Evolutionary conservation across 805 yeast species (phyloP).

Genomic region (Spathaspora sp.): DNA sequence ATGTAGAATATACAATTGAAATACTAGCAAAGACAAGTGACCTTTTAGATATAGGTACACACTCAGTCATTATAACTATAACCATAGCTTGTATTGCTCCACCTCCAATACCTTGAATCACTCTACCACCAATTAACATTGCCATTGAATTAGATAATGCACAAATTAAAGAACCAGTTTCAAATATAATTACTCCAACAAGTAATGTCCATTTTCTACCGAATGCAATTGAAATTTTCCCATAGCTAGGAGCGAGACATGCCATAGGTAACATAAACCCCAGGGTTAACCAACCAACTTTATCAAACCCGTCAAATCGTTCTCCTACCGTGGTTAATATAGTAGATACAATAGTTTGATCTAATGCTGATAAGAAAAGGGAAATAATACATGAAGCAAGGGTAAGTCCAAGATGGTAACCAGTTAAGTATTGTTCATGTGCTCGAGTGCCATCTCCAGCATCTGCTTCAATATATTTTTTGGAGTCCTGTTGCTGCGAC

Average conservation of each 20-base stretch:
- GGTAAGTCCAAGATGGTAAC: conserved; percentile 21
- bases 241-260: conserved; percentile 53
- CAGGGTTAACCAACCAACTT: conserved; percentile 57
- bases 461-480: conserved; percentile 29
- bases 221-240: conserved; percentile 50
- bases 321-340: conserved; percentile 47
- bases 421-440: conserved; percentile 30
- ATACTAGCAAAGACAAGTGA: conserved; percentile 36
- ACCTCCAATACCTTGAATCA: conserved; percentile 68
- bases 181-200: conserved; percentile 50
- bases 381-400: conserved; percentile 25
- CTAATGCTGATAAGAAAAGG: conserved; percentile 46
- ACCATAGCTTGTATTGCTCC: conserved; percentile 61
- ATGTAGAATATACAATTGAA: conserved; percentile 44
- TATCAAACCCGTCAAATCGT: conserved; percentile 46
- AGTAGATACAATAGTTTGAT: conserved; percentile 57
- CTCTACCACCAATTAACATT: conserved; percentile 68
- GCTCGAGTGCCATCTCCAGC: conserved; percentile 42
- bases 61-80: conserved; percentile 54
- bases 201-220: conserved; percentile 54
- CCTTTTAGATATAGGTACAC: conserved; percentile 42
- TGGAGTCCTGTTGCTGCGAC: too few relatives aligned
- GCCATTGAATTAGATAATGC: conserved; percentile 55
- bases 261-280: conserved; percentile 56
- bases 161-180: conserved; percentile 57